Percentiles rank a stretch among this genome's conserved stretches.
Conservation (phyloP, 345 rosid genomes). For the Ceriops tagal region DNA sequence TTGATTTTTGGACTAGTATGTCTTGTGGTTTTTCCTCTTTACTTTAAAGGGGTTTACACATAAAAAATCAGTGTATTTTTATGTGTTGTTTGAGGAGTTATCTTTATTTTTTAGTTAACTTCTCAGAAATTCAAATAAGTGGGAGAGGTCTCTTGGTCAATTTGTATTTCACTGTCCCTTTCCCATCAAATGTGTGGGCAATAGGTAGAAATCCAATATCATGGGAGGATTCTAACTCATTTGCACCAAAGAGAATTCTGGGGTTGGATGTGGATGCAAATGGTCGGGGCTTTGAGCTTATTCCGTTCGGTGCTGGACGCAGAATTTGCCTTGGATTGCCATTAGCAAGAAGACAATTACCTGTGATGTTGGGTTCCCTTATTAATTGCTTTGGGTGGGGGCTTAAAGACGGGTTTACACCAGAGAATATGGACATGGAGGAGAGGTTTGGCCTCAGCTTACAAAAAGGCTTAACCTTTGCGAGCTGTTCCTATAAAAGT, state of each 20-base stretch:
- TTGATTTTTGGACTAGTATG: too few relatives aligned
- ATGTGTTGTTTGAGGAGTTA: too few relatives aligned
- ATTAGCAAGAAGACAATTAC: slow-evolving; percentile 39
- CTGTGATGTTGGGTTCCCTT: slow-evolving; percentile 37
- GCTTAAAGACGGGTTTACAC: slow-evolving; percentile 27
- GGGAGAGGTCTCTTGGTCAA: too few relatives aligned
- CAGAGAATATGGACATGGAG: slow-evolving; percentile 31
- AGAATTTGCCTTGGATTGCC: slow-evolving; percentile 46
- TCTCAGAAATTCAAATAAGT: too few relatives aligned
- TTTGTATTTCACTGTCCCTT: too few relatives aligned
- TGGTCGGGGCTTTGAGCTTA: slow-evolving; percentile 35
- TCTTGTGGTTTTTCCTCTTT: too few relatives aligned
- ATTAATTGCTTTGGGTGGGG: slow-evolving; percentile 43
- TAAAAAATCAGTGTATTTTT: too few relatives aligned
- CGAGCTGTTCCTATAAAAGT: slow-evolving; percentile 21
- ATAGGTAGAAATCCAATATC: slow-evolving; percentile 40
- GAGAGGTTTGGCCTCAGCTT: slow-evolving; percentile 37
- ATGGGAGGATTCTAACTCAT: slow-evolving; percentile 34
- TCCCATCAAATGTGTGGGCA: slow-evolving; percentile 25
- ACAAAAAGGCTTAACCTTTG: slow-evolving; percentile 34
- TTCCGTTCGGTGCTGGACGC: slow-evolving; percentile 46
- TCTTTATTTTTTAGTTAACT: too few relatives aligned
- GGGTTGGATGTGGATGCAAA: slow-evolving; percentile 28
- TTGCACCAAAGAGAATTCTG: slow-evolving; percentile 45
- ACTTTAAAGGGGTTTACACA: too few relatives aligned